Evolutionary conservation across 805 yeast species (phyloP).

Genomic region (Kodamaea nitidulidarum): DNA sequence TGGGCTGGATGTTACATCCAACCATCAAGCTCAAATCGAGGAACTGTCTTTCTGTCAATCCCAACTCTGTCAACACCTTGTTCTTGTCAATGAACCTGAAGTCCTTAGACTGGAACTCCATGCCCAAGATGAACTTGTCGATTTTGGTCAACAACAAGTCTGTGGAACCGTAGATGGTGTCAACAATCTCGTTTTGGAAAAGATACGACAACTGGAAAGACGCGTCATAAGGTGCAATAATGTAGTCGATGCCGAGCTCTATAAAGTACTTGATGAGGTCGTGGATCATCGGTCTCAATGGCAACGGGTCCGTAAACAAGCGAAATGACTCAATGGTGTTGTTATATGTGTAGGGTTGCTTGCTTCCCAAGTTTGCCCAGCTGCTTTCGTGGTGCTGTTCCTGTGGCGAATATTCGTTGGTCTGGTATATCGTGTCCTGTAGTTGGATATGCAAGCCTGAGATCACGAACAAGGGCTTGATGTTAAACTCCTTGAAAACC

Average conservation of each 20-base stretch:
- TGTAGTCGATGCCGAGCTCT: conserved; percentile 53
- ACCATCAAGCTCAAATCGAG: conserved; percentile 72
- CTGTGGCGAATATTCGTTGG: conserved; percentile 34
- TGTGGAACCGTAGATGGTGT: conserved; percentile 79
- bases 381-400: conserved; percentile 38
- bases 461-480: conserved; percentile 79
- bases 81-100: conserved; percentile 63
- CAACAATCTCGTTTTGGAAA: conserved; percentile 51
- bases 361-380: conserved; percentile 35
- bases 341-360: conserved; percentile 18
- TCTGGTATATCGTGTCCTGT: conserved; percentile 29
- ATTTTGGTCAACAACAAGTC: conserved; percentile 65
- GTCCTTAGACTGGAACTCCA: conserved; percentile 62
- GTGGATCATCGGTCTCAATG: conserved; percentile 46
- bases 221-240: conserved; percentile 80
- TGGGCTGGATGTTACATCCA: conserved; percentile 74
- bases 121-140: conserved; percentile 67
- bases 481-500: conserved; percentile 53
- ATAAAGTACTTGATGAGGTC: conserved; percentile 58
- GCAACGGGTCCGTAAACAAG: conserved; percentile 47
- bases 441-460: conserved; percentile 55
- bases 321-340: conserved; percentile 47
- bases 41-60: conserved; percentile 60
- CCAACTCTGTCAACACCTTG: conserved; percentile 57
- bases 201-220: conserved; percentile 78